These are phyloP conservation scores for Geotrichum cucujoidarum DNA, from an alignment of 1,139 yeast genomes.

Conservation along the genomic window DNA sequence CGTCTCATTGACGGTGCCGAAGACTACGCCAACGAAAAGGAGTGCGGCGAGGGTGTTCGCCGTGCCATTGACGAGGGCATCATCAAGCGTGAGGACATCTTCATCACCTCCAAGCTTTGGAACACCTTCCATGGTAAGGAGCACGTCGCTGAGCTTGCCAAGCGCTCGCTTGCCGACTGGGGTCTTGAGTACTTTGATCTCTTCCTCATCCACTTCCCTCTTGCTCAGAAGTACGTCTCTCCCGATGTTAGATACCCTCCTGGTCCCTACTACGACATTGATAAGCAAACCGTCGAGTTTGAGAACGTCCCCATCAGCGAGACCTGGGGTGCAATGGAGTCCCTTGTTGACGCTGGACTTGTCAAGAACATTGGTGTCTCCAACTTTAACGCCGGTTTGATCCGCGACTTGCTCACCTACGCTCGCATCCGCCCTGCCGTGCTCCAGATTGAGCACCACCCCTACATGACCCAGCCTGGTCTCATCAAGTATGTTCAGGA, in stretches of 20 bases:
- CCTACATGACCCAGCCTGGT: conserved; percentile 74
- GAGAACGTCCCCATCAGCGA: conserved; percentile 69
- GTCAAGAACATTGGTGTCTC: conserved; percentile 46
- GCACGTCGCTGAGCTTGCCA: conserved; percentile 44
- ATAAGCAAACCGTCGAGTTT: conserved; percentile 46
- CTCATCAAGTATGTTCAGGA: conserved; percentile 60
- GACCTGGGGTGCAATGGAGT: conserved; percentile 75
- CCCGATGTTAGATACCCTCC: conserved; percentile 65
- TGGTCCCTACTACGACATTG: conserved; percentile 62
- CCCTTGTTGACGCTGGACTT: conserved; percentile 55
- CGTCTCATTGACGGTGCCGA: conserved; percentile 44
- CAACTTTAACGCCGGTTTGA: conserved; percentile 50
- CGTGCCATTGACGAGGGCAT: conserved; percentile 40
- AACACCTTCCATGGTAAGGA: conserved; percentile 41
- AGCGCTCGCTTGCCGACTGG: conserved; percentile 51
- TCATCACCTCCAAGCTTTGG: conserved; percentile 7
- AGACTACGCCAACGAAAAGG: conserved; percentile 41
- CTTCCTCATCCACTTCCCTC: conserved; percentile 62
- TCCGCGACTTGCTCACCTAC: conserved; percentile 69
- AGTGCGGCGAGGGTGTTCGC: conserved; percentile 41
- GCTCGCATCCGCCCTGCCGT: conserved; percentile 73
- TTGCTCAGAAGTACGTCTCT: conserved; percentile 46
- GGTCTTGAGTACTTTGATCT: conserved; percentile 57
- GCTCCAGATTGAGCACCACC: conserved; percentile 89
- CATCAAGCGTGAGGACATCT: conserved; percentile 38